A percentile compares a stretch with the other conserved stretches of the same genome.
phyloP scores from a whole-genome alignment of 2,329 filamentous ascomycete genomes.

The Chaetomium globosum region DNA sequence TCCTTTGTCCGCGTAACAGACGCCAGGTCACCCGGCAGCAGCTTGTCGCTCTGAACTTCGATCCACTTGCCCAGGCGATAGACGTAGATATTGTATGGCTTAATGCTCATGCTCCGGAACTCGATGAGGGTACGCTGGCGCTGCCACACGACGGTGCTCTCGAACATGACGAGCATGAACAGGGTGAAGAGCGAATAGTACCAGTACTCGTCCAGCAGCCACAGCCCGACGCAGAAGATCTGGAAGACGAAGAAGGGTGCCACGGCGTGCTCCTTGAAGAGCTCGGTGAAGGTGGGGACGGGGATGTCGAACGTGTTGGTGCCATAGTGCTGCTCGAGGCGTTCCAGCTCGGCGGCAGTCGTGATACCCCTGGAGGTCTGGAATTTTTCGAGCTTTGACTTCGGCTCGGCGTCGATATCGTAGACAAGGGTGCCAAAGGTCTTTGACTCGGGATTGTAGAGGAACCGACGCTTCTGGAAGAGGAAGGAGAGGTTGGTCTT shows the following conservation, averaged over 20 bases:
- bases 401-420: slow-evolving; percentile 81
- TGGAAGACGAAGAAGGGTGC: slow-evolving; percentile 99
- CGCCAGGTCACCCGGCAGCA: slow-evolving; percentile 89
- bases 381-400: slow-evolving; percentile 75
- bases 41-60: slow-evolving; percentile 84
- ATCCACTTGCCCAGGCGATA: slow-evolving; percentile 86
- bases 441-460: slow-evolving; percentile 72
- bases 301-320: slow-evolving; percentile 97
- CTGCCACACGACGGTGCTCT: slow-evolving; percentile 99
- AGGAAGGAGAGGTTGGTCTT: slow-evolving; percentile 83
- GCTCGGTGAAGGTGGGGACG: slow-evolving; percentile 89
- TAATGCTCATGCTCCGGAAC: slow-evolving; percentile 99
- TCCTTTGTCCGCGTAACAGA: slow-evolving; percentile 94
- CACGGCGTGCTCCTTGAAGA: slow-evolving; percentile 97
- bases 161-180: slow-evolving; percentile 96
- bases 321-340: slow-evolving; percentile 89
- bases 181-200: slow-evolving; percentile 99
- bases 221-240: slow-evolving; percentile 95
- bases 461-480: slow-evolving; percentile 96
- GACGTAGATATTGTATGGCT: slow-evolving; percentile 93
- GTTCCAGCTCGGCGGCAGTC: slow-evolving; percentile 72
- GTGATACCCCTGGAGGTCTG: slow-evolving; percentile 78
- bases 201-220: slow-evolving; percentile 99
- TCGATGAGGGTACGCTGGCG: slow-evolving; percentile 92
- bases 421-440: slow-evolving; percentile 83